Evolutionary conservation across 2,329 filamentous ascomycete genomes (phyloP), one percentile per base, ranked within the genome.

Genomic region (Purpureocillium lavendulum): DNA sequence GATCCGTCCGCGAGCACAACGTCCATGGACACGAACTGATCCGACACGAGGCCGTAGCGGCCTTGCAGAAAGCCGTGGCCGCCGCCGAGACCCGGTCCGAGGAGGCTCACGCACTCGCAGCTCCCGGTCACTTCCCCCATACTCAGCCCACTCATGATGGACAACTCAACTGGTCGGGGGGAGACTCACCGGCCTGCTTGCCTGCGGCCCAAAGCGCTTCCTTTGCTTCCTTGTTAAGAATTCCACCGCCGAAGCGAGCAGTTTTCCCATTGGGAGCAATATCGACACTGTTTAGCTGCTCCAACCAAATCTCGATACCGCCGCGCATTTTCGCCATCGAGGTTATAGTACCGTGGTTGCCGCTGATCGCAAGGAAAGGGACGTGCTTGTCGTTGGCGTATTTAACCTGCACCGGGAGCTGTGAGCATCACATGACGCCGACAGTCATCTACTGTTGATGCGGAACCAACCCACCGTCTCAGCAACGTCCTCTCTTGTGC

Each of bases 61-160:
- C 75, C 72, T 49, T 75, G 68, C 4, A 74, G 64, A 56, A 64
- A 65, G 26, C 75, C 74, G 51, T 75, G 69, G 4, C 77, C 75
- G 40, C 77, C 77, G 3, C 77, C 76, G 0, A 80, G 65, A 0
- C 60, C 71, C 0, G 71, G 72, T 0, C 67, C 71, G 2, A 71
- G 45, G 18, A 61, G 49, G 38, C 70, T 65, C 38, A 70, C 66
- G 44, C 71, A 76, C 53, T 74, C 71, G 47, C 73, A 77, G 9
- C 61, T 66, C 29, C 70, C 70, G 9, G 67, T 70, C 2, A 70
- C n/a, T n/a, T n/a, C n/a, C n/a, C n/a, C n/a, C n/a, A n/a, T n/a
- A n/a, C n/a, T n/a, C n/a, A n/a, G n/a, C n/a, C n/a, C n/a, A n/a
- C n/a, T n/a, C n/a, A n/a, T n/a, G n/a, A n/a, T n/a, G n/a, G n/a